Percentiles rank a stretch among this genome's conserved stretches.
phyloP scores from a whole-genome alignment of 257 asterid species.

The Handroanthus guayacan region DNA sequence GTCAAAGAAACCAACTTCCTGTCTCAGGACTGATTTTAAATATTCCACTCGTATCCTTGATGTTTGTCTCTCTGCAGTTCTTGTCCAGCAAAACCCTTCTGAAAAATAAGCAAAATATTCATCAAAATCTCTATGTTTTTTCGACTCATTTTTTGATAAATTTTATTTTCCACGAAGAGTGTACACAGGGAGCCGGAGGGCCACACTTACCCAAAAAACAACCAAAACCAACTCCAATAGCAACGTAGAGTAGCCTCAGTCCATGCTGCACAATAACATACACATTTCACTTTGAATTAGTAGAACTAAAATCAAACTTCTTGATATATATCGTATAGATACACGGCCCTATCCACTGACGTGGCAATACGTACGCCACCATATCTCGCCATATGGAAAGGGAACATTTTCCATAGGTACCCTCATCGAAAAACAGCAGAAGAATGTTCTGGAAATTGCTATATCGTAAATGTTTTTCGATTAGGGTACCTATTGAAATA shows the following conservation, averaged over 20 bases:
- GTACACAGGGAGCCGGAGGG: slow-evolving; percentile 14
- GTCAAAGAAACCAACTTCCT: slow-evolving; percentile 56
- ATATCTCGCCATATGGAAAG: too few relatives aligned
- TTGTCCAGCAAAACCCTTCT: slow-evolving; percentile 63
- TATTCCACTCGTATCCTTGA: slow-evolving; percentile 49
- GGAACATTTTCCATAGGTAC: too few relatives aligned
- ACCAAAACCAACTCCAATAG: slow-evolving; percentile 43
- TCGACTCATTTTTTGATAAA: too few relatives aligned
- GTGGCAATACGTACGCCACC: too few relatives aligned
- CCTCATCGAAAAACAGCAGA: too few relatives aligned
- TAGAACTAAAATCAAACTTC: background rate
- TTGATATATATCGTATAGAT: too few relatives aligned
- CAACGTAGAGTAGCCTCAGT: slow-evolving; percentile 47
- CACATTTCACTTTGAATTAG: background rate
- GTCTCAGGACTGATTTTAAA: slow-evolving; percentile 52
- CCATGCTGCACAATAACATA: slow-evolving; percentile 46
- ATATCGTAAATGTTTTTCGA: too few relatives aligned
- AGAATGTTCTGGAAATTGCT: too few relatives aligned
- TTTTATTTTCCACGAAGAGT: background rate
- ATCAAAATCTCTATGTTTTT: background rate
- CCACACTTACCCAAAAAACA: slow-evolving; percentile 42
- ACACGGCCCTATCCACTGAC: too few relatives aligned
- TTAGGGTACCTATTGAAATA: background rate
- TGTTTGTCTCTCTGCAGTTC: slow-evolving; percentile 63
- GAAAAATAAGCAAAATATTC: slow-evolving; percentile 22